Base-by-base conservation (phyloP, 192 early-diverging fungal genomes). In the Phlyctochytrium arcticum region DNA sequence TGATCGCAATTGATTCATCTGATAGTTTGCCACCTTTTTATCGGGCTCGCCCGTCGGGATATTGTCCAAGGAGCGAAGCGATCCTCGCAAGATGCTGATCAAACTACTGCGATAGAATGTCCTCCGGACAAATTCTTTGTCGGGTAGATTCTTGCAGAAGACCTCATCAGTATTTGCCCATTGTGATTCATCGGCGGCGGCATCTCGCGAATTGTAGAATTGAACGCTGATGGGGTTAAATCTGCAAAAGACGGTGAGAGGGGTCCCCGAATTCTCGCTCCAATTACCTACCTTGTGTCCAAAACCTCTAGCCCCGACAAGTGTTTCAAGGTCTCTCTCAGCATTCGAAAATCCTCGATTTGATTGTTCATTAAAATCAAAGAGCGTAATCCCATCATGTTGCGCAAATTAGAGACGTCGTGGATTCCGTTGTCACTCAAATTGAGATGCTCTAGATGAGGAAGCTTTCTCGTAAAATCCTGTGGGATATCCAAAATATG, bases 281-380 rank as follows among this genome's bases (percentile, higher is more conserved):
- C 9, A 10, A 48, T 31, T 23, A n/a, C 62, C 6, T 37, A 71
- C 69, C 61, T 64, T 19, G 65, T 8, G 42, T 71, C 69, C 61
- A 71, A 19, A 8, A 53, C 54, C 33, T 71, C 54, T 5, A 71
- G 9, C 39, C 37, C 24, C 2, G 17, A 33, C 19, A 66, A 15
- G 4, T 31, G 27, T 17, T 37, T 57, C 1, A 71, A 19, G 17
- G 42, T 21, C 51, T 36, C 37, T 6, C 50, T 5, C 5, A 58
- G 9, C 12, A 26, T 35, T 9, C 27, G 54, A 57, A 71, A 65
- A 30, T 71, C 62, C 12, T 26, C 39, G 5, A 71, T 19, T 9
- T 17, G 6, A 37, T 71, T 71, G 9, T 42, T 36, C 5, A 29
- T 26, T 24, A 71, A 29, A 21, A 7, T 26, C n/a, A 71, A 55